Base-by-base conservation (phyloP, 305 asterid species). In the Fraxinus sp. region DNA sequence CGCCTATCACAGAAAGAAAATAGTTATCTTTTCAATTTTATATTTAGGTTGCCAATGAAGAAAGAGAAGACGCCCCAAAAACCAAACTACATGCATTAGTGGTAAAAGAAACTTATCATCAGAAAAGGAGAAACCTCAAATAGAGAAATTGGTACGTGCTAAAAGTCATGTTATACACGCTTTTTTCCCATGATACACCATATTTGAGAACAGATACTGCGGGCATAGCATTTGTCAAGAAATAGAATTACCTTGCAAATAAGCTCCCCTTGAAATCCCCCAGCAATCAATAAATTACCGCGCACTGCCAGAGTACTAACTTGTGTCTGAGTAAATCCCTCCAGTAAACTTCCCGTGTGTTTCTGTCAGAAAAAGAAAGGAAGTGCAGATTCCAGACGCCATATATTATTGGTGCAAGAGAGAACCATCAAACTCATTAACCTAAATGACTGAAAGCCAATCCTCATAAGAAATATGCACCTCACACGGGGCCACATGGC, bases 211-310 rank as follows among this genome's bases (percentile, higher is more conserved):
- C 55, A 18, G 52, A 59, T 8, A 66, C 30, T 24, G 77, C 20
- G 2, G 68, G 10, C 1, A 78, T 76, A 75, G 76, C 46, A 59
- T 78, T 46, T 30, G 75, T 39, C 81, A 71, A 71, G 78, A 64
- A 57, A 78, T 33, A 84, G 74, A 72, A 74, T 68, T 87, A 89
- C 93, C 91, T 90, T 90, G 90, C 93, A 90, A 22, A 90, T 87
- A 73, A 90, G 93, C 82, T 90, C 93, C 3, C 93, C 94, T 82
- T 90, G 92, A 86, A 91, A 91, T 74, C 93, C 93, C 74, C 94
- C 92, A 74, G 93, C 94, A 82, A 91, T 87, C 84, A 91, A 79
- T 84, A 91, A 78, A 73, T 91, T 87, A 77, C 88, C 94, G 41
- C 88, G 88, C 72, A 91, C 94, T 22, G 92, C 92, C 37, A 91